Evolutionary conservation across 176 grass and related monocot genomes (phyloP), one percentile per base, ranked within the genome.

Genomic region (Elaeis guineensis): DNA sequence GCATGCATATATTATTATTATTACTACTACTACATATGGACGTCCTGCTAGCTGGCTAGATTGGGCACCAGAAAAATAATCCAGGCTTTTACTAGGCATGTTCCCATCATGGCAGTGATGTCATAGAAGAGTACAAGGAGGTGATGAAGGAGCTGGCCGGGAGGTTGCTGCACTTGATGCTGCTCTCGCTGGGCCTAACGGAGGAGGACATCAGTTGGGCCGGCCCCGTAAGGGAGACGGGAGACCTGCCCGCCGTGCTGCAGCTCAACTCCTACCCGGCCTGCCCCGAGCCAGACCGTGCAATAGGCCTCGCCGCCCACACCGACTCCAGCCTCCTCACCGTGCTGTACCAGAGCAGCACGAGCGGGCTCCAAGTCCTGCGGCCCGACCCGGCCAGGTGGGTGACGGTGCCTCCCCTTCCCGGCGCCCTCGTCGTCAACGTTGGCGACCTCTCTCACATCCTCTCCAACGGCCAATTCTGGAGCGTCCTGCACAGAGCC

Each of bases 261-360:
- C 64, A 64, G 30, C 25, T 76, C 6, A 70, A 50, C 70, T 89
- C 85, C 39, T 95, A 96, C 35, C 94, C 94, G 5, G 63, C 69
- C 21, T 98, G 94, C 79, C 94, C 94, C 18, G 94, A 98, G 67
- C 94, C 94, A 5, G 74, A 72, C 22, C 88, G 85, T 0, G 87
- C 94, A 21, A 75, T 98, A 63, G 94, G 94, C 3, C 79, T 98
- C 4, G 89, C 90, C 29, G 72, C 88, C 21, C 94, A 98, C 85
- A 98, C 94, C 2, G 94, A 99, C 77, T 99, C 94, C 17, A 83
- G 88, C 64, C 76, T 99, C 67, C 79, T 99, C 79, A 99, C 94
- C 53, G 70, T 99, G 35, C 79, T 99, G 53, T 74, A 84, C 64
- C 94, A 99, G 70, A 99, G 83, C 79, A 57, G 87, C 17, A 69